A percentile compares a stretch with the other conserved stretches of the same genome.
phyloP scores from a whole-genome alignment of 2,329 filamentous ascomycete genomes.

The Nemania sp. region DNA sequence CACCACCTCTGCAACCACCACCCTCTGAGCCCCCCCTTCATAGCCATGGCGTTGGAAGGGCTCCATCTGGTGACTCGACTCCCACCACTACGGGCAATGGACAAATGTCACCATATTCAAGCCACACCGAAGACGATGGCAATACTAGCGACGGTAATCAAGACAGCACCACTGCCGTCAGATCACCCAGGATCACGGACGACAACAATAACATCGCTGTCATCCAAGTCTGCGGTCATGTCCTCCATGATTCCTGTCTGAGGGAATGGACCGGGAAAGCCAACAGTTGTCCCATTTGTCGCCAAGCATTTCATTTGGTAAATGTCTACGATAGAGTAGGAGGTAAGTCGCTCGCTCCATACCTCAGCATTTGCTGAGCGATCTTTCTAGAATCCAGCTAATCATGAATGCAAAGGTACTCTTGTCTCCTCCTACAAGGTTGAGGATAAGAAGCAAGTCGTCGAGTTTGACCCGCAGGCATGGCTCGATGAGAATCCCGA shows the following conservation, averaged over 20 bases:
- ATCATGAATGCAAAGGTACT: slow-evolving; percentile 50
- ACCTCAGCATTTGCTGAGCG: slow-evolving; percentile 5
- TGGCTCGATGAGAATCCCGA: slow-evolving; percentile 75
- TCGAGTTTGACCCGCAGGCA: slow-evolving; percentile 80
- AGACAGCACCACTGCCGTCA: slow-evolving; percentile 32
- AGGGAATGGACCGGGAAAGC: slow-evolving; percentile 94
- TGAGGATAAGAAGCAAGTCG: slow-evolving; percentile 84
- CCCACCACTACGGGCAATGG: slow-evolving; percentile 25
- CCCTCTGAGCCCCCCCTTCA: slow-evolving; percentile 24
- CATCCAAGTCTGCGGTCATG: slow-evolving; percentile 81
- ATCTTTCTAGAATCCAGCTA: slow-evolving; percentile 14
- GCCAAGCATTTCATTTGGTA: slow-evolving; percentile 87
- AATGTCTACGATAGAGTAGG: slow-evolving; percentile 79
- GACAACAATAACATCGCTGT: slow-evolving; percentile 57
- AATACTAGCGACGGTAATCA: slow-evolving; percentile 28
- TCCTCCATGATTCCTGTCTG: slow-evolving; percentile 90
- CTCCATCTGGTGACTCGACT: slow-evolving; percentile 22
- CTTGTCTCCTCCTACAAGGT: slow-evolving; percentile 65
- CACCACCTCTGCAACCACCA: slow-evolving; percentile 35
- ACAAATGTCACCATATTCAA: slow-evolving; percentile 32
- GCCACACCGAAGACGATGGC: slow-evolving; percentile 32
- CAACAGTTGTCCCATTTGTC: slow-evolving; percentile 97
- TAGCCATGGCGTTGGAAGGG: slow-evolving; percentile 19
- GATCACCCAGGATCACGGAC: slow-evolving; percentile 29
- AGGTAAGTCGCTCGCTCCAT: slow-evolving; percentile 60